Evolutionary conservation across 2,329 filamentous ascomycete genomes (phyloP), one percentile per base, ranked within the genome.

Genomic region (Peltaster fructicola): DNA sequence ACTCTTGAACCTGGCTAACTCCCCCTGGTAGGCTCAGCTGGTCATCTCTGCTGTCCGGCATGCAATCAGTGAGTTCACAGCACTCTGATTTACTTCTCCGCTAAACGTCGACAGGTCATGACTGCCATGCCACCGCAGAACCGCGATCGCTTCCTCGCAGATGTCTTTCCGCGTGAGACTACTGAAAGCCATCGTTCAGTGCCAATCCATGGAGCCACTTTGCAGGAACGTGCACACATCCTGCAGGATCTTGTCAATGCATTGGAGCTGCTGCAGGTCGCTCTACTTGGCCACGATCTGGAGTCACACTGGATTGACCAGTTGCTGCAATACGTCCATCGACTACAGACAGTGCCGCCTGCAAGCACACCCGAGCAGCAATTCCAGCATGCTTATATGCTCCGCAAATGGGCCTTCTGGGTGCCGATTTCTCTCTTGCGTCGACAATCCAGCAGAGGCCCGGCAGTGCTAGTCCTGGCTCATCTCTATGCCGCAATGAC

Each of bases 351-450:
- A 15, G 51, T 55, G 2, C 44, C 37, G 14, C 46, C 55, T 16
- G 47, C 58, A 9, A 50, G 54, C 25, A 52, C 52, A 2, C 70
- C 82, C 13, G 74, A 80, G 34, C 73, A 90, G 45, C 80, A 91
- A 44, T 95, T 93, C 47, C 76, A 82, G 43, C 77, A 84, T 35
- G 68, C 95, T 7, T 84, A 90, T 35, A 74, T 80, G 7, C 65
- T 98, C 30, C 68, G 84, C 27, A 78, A 79, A 39, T 93, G 85
- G 82, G 67, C 95, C 9, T 92, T 95, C 54, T 95, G 85, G 82
- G 69, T 92, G 27, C 88, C 88, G 1, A 73, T 92, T 16, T 71
- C 73, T 37, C 75, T 84, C 40, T 63, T 93, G 14, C 75, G 85
- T 46, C 70, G 73, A 35, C 76, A 73, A 22, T 70, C 74, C 24